phyloP scores from a whole-genome alignment of 2,329 filamentous ascomycete species.

The Verticillium nubilum region DNA sequence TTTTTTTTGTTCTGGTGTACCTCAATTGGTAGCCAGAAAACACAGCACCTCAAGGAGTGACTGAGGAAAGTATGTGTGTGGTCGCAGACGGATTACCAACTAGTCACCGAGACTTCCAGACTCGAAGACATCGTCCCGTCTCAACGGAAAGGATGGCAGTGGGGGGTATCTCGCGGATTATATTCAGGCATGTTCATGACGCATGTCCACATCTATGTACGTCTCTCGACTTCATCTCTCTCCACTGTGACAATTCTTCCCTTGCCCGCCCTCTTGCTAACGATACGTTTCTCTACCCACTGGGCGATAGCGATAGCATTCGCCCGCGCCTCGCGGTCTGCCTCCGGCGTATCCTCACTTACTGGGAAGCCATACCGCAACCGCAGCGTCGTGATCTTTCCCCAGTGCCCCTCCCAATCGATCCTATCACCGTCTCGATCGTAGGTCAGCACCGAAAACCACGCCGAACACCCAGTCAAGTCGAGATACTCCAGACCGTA shows the following conservation, averaged over 20 bases:
- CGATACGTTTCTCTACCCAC: slow-evolving; percentile 42
- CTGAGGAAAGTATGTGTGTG: too few relatives aligned
- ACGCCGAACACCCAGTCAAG: slow-evolving; percentile 52
- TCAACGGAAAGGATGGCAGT: too few relatives aligned
- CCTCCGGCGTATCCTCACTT: slow-evolving; percentile 23
- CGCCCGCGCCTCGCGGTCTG: slow-evolving; percentile 24
- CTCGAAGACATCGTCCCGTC: too few relatives aligned
- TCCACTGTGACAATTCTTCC: slow-evolving; percentile 46
- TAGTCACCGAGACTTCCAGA: too few relatives aligned
- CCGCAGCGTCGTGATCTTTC: slow-evolving; percentile 41
- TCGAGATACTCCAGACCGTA: slow-evolving; percentile 58
- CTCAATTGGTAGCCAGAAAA: too few relatives aligned
- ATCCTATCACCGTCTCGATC: slow-evolving; percentile 39
- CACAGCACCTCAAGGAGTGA: too few relatives aligned
- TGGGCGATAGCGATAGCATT: slow-evolving; percentile 32
- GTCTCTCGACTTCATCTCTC: slow-evolving; percentile 21
- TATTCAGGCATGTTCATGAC: neutral
- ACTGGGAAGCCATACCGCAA: slow-evolving; percentile 39
- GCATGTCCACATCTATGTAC: neutral
- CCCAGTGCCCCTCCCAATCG: slow-evolving; percentile 50
- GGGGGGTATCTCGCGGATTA: neutral
- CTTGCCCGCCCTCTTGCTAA: slow-evolving; percentile 37
- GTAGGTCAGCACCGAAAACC: slow-evolving; percentile 43
- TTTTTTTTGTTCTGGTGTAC: neutral
- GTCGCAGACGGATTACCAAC: too few relatives aligned